Conservation (phyloP, 2,329 filamentous ascomycete species). For the Penicillium sp. region DNA sequence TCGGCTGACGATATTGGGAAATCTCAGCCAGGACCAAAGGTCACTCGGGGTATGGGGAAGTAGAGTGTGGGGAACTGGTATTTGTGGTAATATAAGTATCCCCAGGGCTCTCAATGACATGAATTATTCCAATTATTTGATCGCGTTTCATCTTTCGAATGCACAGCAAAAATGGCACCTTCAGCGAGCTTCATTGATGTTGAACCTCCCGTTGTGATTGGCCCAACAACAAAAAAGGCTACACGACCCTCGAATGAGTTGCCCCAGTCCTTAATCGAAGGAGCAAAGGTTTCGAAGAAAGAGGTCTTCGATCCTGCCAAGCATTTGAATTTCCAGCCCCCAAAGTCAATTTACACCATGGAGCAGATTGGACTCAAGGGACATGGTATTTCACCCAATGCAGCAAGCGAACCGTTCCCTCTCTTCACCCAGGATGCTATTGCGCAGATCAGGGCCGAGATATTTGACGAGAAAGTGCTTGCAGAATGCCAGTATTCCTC, state of each 20-base stretch:
- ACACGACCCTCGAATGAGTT: constrained; percentile 29
- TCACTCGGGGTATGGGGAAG: not conserved
- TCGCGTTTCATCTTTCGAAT: not conserved
- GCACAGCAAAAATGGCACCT: constrained; percentile 5
- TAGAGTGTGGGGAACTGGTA: not conserved
- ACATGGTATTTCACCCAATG: constrained; percentile 60
- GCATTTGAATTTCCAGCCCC: constrained; percentile 10
- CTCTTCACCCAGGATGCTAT: constrained; percentile 64
- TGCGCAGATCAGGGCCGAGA: constrained; percentile 60
- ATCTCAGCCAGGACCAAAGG: not conserved
- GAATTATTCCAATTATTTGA: not conserved
- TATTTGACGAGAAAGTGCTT: constrained; percentile 58
- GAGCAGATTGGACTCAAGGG: constrained; percentile 38
- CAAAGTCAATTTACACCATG: constrained; percentile 9
- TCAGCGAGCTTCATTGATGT: not conserved
- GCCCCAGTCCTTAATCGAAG: constrained; percentile 31
- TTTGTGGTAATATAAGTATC: not conserved
- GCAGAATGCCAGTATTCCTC: constrained; percentile 59
- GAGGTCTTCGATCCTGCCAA: constrained; percentile 8
- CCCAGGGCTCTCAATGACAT: not conserved
- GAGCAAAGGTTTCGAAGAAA: constrained; percentile 13
- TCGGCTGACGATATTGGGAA: not conserved
- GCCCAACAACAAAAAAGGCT: constrained; percentile 32
- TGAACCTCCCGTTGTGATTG: constrained; percentile 26
- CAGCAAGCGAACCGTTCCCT: constrained; percentile 63